A percentile compares a stretch with the other conserved stretches of the same genome.
Conservation (phyloP, 2,329 filamentous ascomycete genomes). For the Teratosphaeria gauchensis region DNA sequence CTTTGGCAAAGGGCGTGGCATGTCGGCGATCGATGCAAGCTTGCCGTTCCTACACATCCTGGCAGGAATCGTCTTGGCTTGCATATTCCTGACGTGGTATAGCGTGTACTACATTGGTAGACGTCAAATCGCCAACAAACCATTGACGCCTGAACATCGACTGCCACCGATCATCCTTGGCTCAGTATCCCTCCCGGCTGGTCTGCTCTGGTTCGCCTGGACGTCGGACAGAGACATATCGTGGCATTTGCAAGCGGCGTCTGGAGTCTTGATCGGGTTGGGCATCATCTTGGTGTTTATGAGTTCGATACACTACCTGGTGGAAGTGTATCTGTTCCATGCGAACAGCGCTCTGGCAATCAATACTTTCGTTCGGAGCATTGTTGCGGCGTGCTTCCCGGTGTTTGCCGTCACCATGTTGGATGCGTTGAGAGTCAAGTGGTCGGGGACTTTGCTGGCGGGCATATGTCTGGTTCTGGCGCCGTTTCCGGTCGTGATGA, state of each 20-base stretch:
- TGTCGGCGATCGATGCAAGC: slow-evolving; percentile 30
- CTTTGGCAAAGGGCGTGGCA: slow-evolving; percentile 33
- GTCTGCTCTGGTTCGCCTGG: slow-evolving; percentile 47
- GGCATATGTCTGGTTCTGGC: not conserved
- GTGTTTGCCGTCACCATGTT: not conserved
- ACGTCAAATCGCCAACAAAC: not conserved
- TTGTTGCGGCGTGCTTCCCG: slow-evolving; percentile 29
- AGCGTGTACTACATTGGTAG: not conserved
- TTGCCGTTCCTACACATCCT: slow-evolving; percentile 36
- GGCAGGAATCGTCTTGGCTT: slow-evolving; percentile 27
- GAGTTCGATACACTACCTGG: slow-evolving; percentile 32
- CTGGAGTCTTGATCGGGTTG: slow-evolving; percentile 32
- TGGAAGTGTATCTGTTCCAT: slow-evolving; percentile 34
- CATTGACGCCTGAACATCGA: slow-evolving; percentile 31
- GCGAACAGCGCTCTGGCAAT: slow-evolving; percentile 25
- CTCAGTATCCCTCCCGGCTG: slow-evolving; percentile 36
- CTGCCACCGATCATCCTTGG: slow-evolving; percentile 43
- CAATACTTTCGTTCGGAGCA: slow-evolving; percentile 27
- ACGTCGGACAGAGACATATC: slow-evolving; percentile 35
- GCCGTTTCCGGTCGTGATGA: not conserved
- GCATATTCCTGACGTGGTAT: slow-evolving; percentile 11
- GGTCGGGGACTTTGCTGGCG: not conserved
- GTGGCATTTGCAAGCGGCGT: slow-evolving; percentile 33
- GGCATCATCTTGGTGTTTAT: slow-evolving; percentile 38
- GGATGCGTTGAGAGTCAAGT: not conserved